Conservation (phyloP, 2,329 filamentous ascomycete genomes). For the Fusarium oligoseptatum region DNA sequence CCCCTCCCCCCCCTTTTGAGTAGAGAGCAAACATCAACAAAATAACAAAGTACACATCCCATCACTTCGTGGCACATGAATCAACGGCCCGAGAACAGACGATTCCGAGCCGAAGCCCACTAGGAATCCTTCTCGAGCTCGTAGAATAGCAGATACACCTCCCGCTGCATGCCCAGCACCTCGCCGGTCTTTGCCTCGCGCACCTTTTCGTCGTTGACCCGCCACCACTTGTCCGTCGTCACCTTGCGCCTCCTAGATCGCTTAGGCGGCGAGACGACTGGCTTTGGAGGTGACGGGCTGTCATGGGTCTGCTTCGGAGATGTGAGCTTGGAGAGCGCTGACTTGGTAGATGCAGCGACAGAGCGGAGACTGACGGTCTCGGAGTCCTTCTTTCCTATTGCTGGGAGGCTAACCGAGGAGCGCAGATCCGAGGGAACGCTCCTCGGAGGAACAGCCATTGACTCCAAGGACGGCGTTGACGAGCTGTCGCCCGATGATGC, state of each 20-base stretch:
- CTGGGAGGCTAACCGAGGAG: slow-evolving; percentile 43
- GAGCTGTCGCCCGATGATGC: slow-evolving; percentile 51
- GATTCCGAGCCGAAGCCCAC: background rate
- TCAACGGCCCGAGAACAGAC: background rate
- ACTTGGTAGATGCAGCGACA: slow-evolving; percentile 68
- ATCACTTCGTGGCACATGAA: slow-evolving; percentile 7
- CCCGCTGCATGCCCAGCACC: slow-evolving; percentile 91
- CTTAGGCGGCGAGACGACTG: slow-evolving; percentile 40
- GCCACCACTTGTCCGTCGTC: slow-evolving; percentile 85
- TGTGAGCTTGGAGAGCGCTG: slow-evolving; percentile 64
- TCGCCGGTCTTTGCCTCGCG: slow-evolving; percentile 94
- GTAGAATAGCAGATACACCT: slow-evolving; percentile 97
- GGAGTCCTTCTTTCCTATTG: slow-evolving; percentile 55
- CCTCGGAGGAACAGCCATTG: slow-evolving; percentile 46
- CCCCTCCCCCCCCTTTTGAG: background rate
- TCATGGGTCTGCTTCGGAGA: slow-evolving; percentile 52
- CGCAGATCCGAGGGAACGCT: slow-evolving; percentile 50
- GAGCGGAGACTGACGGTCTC: slow-evolving; percentile 68
- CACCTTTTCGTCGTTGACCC: slow-evolving; percentile 96
- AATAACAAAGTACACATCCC: slow-evolving; percentile 6
- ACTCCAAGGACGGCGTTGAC: slow-evolving; percentile 56
- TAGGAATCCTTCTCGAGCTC: slow-evolving; percentile 75
- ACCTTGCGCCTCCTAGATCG: slow-evolving; percentile 69
- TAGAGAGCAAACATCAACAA: background rate
- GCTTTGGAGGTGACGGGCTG: slow-evolving; percentile 36